Evolutionary conservation across 768 basidiomycete species (phyloP).

Genomic region (Ramaria sp.): DNA sequence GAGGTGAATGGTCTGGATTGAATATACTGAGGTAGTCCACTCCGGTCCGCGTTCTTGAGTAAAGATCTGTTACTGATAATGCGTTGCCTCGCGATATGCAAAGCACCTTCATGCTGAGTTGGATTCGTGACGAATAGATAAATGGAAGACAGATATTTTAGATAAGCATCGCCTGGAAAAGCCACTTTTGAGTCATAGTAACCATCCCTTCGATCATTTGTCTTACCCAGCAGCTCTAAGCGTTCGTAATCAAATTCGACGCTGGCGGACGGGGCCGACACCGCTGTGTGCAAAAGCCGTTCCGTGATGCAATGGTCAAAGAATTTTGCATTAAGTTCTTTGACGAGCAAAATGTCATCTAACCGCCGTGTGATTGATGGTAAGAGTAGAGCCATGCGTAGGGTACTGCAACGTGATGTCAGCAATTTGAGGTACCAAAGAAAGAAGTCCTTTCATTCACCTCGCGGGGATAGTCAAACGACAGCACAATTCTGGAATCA

Average conservation of each 20-base stretch:
- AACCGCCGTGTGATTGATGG: constrained; percentile 67
- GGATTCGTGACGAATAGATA: constrained; percentile 68
- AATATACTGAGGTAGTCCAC: constrained; percentile 62
- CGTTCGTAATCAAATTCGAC: constrained; percentile 75
- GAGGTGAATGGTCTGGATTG: constrained; percentile 59
- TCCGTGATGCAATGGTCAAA: constrained; percentile 57
- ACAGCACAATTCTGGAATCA: constrained; percentile 75
- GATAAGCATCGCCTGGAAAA: constrained; percentile 56
- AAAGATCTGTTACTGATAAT: constrained; percentile 70
- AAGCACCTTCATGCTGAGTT: constrained; percentile 46
- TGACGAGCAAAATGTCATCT: constrained; percentile 64
- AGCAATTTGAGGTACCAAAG: neutral
- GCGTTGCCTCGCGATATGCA: constrained; percentile 55
- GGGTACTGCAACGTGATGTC: constrained; percentile 31
- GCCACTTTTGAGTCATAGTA: neutral
- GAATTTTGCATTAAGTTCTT: constrained; percentile 62
- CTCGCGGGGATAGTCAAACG: constrained; percentile 65
- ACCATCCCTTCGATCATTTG: neutral
- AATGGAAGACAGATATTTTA: constrained; percentile 68
- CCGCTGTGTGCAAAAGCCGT: constrained; percentile 48
- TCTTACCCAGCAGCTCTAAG: constrained; percentile 66
- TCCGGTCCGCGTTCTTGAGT: constrained; percentile 39
- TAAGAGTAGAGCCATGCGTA: constrained; percentile 56
- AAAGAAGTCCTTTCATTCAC: constrained; percentile 24
- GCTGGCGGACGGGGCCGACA: constrained; percentile 59